Percentiles rank a stretch among this genome's conserved stretches.
phyloP scores from a whole-genome alignment of 495 filamentous ascomycete species.

The Amniculicola lignicola region DNA sequence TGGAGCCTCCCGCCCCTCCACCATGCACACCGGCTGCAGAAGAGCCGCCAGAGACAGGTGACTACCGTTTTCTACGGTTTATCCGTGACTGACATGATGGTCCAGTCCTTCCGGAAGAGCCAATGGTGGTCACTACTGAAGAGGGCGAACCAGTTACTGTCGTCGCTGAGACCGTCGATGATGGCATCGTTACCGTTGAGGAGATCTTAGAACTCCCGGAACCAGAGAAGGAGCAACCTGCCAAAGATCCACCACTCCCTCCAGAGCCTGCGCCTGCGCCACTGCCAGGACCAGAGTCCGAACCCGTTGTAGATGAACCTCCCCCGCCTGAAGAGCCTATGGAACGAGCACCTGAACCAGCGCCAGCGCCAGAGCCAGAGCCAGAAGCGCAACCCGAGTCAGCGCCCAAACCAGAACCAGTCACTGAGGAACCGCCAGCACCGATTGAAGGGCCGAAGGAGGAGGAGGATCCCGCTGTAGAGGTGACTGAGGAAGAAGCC shows the following conservation, averaged over 20 bases:
- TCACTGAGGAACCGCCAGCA: not conserved
- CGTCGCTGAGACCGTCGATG: conserved; percentile 1
- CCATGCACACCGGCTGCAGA: conserved; percentile 19
- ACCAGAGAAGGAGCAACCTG: not conserved
- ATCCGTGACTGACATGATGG: not conserved
- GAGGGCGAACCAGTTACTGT: conserved; percentile 1
- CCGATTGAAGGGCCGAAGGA: not conserved
- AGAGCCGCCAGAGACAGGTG: conserved; percentile 8
- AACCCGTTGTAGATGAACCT: not conserved
- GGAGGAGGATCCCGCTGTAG: no score
- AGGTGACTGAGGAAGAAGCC: no score
- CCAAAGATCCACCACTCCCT: not conserved
- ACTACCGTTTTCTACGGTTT: not conserved
- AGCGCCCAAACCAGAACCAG: not conserved
- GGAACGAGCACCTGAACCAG: not conserved
- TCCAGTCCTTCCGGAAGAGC: conserved; percentile 4
- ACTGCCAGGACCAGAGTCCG: not conserved
- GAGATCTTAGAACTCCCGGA: not conserved
- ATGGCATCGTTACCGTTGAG: conserved; percentile 4
- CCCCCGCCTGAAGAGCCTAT: not conserved
- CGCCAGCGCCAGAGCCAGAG: not conserved
- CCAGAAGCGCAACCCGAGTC: not conserved
- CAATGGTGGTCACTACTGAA: conserved; percentile 8
- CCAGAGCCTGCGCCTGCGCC: not conserved
- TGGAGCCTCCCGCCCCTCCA: conserved; percentile 14